Evolutionary conservation across 805 yeast species (phyloP).

Genomic region (Myxozyma monticola): DNA sequence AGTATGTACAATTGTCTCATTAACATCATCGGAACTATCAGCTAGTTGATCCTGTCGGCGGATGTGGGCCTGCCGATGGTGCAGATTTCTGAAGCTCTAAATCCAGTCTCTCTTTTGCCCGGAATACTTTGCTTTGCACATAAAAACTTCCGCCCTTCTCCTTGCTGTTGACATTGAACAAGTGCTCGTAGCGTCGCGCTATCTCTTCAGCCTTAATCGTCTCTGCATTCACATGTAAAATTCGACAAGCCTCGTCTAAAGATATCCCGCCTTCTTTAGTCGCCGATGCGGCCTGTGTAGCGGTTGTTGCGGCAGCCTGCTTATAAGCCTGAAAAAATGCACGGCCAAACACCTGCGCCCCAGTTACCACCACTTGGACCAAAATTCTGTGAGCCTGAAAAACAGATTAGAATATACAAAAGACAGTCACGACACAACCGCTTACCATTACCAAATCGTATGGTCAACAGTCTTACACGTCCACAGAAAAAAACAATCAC

Average conservation of each 20-base stretch:
- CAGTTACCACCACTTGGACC: no score
- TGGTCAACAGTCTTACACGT: no score
- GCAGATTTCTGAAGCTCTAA: no score
- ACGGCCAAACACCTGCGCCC: slow-evolving; percentile 92
- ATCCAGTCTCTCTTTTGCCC: slow-evolving; percentile 90
- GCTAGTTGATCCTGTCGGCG: no score
- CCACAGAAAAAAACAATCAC: no score
- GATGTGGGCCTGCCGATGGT: no score
- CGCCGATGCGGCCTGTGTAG: slow-evolving; percentile 61
- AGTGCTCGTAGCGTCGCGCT: slow-evolving; percentile 72
- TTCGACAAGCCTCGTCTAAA: slow-evolving; percentile 87
- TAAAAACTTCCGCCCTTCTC: slow-evolving; percentile 97
- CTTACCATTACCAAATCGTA: no score
- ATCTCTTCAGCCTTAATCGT: slow-evolving; percentile 51
- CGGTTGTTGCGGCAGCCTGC: slow-evolving; percentile 94
- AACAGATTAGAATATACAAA: no score
- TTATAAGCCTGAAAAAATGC: slow-evolving; percentile 97
- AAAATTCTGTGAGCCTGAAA: no score
- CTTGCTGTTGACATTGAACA: slow-evolving; percentile 85
- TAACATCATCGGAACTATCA: no score
- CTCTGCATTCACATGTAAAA: slow-evolving; percentile 70
- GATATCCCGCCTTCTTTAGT: slow-evolving; percentile 69
- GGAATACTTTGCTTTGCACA: slow-evolving; percentile 84
- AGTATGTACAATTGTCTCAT: no score
- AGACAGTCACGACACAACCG: no score